phyloP scores from a whole-genome alignment of 1,284 basidiomycete species.

The Retiboletus fuscus region DNA sequence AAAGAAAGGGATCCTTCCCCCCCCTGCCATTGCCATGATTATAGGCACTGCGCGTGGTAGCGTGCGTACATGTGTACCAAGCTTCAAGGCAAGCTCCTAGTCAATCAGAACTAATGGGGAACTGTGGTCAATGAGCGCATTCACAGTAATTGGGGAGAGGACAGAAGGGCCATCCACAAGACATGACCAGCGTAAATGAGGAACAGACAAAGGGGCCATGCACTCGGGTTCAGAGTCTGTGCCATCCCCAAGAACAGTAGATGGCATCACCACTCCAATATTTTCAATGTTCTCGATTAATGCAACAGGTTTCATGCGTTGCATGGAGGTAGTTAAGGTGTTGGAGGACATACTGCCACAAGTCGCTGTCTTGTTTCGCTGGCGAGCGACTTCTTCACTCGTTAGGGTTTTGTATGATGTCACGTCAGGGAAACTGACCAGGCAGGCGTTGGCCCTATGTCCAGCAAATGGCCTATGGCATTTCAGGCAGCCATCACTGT shows the following conservation, averaged over 20 bases:
- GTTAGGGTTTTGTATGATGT: constrained; percentile 6
- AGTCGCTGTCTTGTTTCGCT: too few species aligned
- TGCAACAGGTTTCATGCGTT: background rate
- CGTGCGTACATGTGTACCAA: background rate
- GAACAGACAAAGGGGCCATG: background rate
- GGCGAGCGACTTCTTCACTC: background rate
- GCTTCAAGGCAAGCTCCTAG: background rate
- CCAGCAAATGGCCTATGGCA: constrained; percentile 24
- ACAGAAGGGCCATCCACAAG: background rate
- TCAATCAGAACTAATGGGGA: constrained; percentile 22
- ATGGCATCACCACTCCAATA: background rate
- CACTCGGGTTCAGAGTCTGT: background rate
- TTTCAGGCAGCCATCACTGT: constrained; percentile 32
- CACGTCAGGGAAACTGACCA: constrained; percentile 25
- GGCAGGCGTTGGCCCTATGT: constrained; percentile 23
- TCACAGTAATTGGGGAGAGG: background rate
- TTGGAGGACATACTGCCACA: too few species aligned
- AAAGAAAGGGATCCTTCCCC: background rate
- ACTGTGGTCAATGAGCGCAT: constrained; percentile 15
- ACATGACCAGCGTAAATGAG: background rate
- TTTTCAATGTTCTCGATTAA: too few species aligned
- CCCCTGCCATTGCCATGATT: background rate
- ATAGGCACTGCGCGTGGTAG: background rate
- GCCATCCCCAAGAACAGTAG: background rate
- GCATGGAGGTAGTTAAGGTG: too few species aligned